Evolutionary conservation across 306 rosid genomes (phyloP).

Genomic region (Inga leiocalycina): DNA sequence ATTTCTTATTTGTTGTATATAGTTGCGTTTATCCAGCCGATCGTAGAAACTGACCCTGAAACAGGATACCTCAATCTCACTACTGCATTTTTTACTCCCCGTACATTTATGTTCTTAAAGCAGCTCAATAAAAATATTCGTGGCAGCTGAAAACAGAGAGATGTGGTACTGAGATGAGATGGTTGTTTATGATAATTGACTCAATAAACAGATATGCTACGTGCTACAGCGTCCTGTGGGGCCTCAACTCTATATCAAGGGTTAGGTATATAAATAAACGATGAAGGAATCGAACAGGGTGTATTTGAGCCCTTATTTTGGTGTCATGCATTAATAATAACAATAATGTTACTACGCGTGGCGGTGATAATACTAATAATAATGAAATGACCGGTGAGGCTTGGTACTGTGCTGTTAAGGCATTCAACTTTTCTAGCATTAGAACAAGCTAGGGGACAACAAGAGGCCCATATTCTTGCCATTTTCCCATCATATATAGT

Average conservation of each 20-base stretch:
- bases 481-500: neutral
- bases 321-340: neutral
- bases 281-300: neutral
- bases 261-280: neutral
- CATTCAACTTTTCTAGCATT: constrained; percentile 1
- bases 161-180: too few species aligned
- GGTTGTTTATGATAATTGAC: neutral
- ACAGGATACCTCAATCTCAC: neutral
- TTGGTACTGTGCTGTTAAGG: neutral
- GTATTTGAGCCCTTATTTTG: neutral
- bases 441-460: neutral
- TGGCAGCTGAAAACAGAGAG: neutral
- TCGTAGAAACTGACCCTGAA: neutral
- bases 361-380: neutral
- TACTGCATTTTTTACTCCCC: neutral
- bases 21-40: neutral
- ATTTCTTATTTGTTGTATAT: neutral
- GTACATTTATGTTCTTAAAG: neutral
- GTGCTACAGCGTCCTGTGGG: neutral
- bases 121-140: neutral
- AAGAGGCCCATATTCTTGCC: neutral
- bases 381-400: neutral
- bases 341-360: neutral
- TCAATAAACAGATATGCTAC: neutral
- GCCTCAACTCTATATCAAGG: neutral